Percentiles rank a stretch among this genome's conserved stretches.
Evolutionary conservation across 2,329 filamentous ascomycete genomes (phyloP).

Genomic region (Curvularia sp.): DNA sequence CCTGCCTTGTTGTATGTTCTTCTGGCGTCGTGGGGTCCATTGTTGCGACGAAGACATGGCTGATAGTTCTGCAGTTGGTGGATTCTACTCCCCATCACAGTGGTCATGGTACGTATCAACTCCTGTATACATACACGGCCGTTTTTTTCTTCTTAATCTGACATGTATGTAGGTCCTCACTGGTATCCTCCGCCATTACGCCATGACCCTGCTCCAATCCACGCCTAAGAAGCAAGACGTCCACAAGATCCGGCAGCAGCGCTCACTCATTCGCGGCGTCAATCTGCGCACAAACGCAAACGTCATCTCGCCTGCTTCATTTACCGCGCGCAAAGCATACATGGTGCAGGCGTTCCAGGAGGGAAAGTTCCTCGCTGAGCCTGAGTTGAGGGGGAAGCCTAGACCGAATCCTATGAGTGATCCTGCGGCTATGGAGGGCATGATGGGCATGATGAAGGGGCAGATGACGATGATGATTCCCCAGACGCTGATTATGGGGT

Average conservation of each 20-base stretch:
- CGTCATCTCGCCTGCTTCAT: slow-evolving; percentile 78
- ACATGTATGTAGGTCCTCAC: slow-evolving; percentile 73
- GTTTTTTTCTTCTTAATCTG: slow-evolving; percentile 19
- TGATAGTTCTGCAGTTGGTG: slow-evolving; percentile 75
- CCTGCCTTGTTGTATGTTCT: slow-evolving; percentile 88
- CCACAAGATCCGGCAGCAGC: slow-evolving; percentile 80
- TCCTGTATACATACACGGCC: not conserved
- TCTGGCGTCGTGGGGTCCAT: not conserved
- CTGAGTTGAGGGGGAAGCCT: slow-evolving; percentile 82
- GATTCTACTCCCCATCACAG: slow-evolving; percentile 96
- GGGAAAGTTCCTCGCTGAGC: slow-evolving; percentile 88
- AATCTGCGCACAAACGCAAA: slow-evolving; percentile 83
- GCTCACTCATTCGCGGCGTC: slow-evolving; percentile 81
- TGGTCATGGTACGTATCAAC: slow-evolving; percentile 78
- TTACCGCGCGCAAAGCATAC: slow-evolving; percentile 80
- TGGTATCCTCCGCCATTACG: slow-evolving; percentile 94
- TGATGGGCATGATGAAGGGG: slow-evolving; percentile 99
- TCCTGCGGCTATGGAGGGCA: slow-evolving; percentile 96
- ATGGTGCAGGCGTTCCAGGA: slow-evolving; percentile 83
- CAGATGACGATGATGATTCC: slow-evolving; percentile 99
- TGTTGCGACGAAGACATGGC: slow-evolving; percentile 17
- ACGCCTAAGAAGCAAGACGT: slow-evolving; percentile 83
- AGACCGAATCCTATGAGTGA: slow-evolving; percentile 94
- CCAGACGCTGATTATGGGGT: slow-evolving; percentile 98
- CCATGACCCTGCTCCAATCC: slow-evolving; percentile 85